A percentile compares a stretch with the other conserved stretches of the same genome.
Evolutionary conservation across 2,329 filamentous ascomycete species (phyloP).

Genomic region (Epichloe gansuensis): DNA sequence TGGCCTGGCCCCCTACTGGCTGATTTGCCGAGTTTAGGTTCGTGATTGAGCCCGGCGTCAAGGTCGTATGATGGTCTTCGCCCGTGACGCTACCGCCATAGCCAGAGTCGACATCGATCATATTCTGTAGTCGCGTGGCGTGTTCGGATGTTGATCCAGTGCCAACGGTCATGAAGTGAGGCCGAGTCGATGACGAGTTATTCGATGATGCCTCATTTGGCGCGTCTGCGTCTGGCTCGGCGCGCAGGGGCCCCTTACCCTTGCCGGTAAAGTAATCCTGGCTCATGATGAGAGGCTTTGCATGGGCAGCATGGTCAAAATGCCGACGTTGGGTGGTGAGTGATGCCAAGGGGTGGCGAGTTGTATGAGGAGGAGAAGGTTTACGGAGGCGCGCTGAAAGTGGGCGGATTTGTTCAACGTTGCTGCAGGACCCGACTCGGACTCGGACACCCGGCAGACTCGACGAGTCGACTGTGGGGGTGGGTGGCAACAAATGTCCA

Average conservation of each 20-base stretch:
- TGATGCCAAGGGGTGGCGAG: background rate
- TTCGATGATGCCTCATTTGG: slow-evolving; percentile 13
- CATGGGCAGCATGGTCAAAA: slow-evolving; percentile 23
- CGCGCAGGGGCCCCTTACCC: slow-evolving; percentile 33
- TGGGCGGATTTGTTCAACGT: background rate
- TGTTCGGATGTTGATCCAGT: slow-evolving; percentile 70
- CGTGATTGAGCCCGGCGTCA: slow-evolving; percentile 2
- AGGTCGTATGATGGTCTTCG: slow-evolving; percentile 36
- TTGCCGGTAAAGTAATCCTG: slow-evolving; percentile 46
- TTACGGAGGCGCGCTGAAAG: background rate
- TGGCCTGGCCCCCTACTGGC: slow-evolving; percentile 45
- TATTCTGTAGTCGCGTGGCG: slow-evolving; percentile 65
- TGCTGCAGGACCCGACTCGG: background rate
- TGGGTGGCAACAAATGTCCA: background rate
- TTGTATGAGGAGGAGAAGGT: background rate
- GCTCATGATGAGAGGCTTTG: slow-evolving; percentile 37
- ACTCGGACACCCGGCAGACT: background rate
- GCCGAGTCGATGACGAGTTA: slow-evolving; percentile 24
- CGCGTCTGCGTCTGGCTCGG: slow-evolving; percentile 18
- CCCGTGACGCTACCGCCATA: slow-evolving; percentile 72
- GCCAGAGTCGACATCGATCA: slow-evolving; percentile 80
- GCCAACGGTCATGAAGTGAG: slow-evolving; percentile 81
- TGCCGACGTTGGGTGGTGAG: background rate
- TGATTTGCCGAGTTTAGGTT: slow-evolving; percentile 34
- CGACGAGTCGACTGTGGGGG: background rate